phyloP scores from a whole-genome alignment of 2,329 filamentous ascomycete genomes.

The Cercospora zeae-maydis region DNA sequence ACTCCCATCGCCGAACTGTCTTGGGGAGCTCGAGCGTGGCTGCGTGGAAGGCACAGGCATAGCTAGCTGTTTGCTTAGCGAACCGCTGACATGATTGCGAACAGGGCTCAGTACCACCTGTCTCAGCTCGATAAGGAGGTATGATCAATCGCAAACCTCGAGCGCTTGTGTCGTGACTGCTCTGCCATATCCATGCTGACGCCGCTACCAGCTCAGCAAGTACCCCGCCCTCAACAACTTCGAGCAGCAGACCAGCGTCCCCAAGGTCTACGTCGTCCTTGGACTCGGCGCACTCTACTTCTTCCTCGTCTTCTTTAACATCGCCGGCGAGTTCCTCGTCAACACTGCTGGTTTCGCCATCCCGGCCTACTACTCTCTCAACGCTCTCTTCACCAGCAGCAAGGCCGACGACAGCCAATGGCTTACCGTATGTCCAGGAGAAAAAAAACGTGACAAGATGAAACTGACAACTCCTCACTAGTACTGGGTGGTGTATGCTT shows the following conservation, averaged over 20 bases:
- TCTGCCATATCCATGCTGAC: not conserved
- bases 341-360: conserved; percentile 81
- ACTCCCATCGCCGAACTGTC: not conserved
- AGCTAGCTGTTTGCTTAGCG: conserved; percentile 8
- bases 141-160: conserved; percentile 4
- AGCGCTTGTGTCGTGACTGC: not conserved
- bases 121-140: conserved; percentile 81
- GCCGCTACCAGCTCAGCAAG: conserved; percentile 65
- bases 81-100: conserved; percentile 14
- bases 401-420: conserved; percentile 81
- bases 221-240: conserved; percentile 80
- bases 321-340: conserved; percentile 81
- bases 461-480: conserved; percentile 32
- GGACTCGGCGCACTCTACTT: conserved; percentile 77
- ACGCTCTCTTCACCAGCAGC: conserved; percentile 67
- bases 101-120: conserved; percentile 55
- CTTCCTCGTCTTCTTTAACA: conserved; percentile 90
- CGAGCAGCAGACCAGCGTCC: conserved; percentile 76
- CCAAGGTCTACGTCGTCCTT: conserved; percentile 80
- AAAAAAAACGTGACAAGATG: not conserved
- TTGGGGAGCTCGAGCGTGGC: not conserved
- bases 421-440: conserved; percentile 49
- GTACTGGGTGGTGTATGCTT: conserved; percentile 85
- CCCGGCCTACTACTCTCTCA: conserved; percentile 78
- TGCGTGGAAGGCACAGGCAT: not conserved